Percentiles rank a stretch among this genome's conserved stretches.
These are phyloP conservation scores for Tremella yokohamensis DNA, from an alignment of 768 basidiomycete genomes.

Conservation along the genomic window DNA sequence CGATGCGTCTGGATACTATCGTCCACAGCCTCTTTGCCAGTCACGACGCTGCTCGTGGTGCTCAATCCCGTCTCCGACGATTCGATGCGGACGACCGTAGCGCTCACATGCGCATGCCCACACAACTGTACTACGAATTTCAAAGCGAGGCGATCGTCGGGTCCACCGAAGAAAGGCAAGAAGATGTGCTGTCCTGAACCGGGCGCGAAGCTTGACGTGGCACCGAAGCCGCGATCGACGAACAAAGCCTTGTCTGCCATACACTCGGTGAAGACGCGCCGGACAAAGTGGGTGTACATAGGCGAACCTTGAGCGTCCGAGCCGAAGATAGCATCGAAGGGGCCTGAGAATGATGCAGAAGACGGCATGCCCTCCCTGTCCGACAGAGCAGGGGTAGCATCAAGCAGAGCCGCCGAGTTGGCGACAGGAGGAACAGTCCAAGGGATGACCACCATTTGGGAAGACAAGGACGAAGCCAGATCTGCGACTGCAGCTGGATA, in stretches of 20 bases:
- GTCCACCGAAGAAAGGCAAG: constrained; percentile 88
- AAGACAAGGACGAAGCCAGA: constrained; percentile 59
- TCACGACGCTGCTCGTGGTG: constrained; percentile 5
- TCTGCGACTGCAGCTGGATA: constrained; percentile 65
- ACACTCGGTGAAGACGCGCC: constrained; percentile 70
- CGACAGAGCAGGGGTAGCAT: constrained; percentile 17
- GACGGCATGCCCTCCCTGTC: constrained; percentile 14
- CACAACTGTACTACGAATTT: constrained; percentile 79
- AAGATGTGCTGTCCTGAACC: constrained; percentile 63
- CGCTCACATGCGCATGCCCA: constrained; percentile 62
- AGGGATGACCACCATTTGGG: constrained; percentile 77
- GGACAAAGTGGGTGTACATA: constrained; percentile 74
- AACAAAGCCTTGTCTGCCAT: constrained; percentile 77
- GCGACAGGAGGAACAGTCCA: constrained; percentile 58
- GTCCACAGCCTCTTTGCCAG: constrained; percentile 13
- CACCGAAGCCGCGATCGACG: constrained; percentile 66
- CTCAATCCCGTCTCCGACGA: constrained; percentile 14
- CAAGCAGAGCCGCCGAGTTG: constrained; percentile 25
- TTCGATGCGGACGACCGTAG: constrained; percentile 67
- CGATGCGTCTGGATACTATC: constrained; percentile 40
- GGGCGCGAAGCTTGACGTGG: constrained; percentile 28
- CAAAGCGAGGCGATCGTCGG: constrained; percentile 84
- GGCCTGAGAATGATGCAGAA: constrained; percentile 43
- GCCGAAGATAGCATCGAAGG: constrained; percentile 77
- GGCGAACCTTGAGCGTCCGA: constrained; percentile 53